Evolutionary conservation across 306 rosid species (phyloP), one percentile per base, ranked within the genome.

Genomic region (Lathyrus oleraceus): DNA sequence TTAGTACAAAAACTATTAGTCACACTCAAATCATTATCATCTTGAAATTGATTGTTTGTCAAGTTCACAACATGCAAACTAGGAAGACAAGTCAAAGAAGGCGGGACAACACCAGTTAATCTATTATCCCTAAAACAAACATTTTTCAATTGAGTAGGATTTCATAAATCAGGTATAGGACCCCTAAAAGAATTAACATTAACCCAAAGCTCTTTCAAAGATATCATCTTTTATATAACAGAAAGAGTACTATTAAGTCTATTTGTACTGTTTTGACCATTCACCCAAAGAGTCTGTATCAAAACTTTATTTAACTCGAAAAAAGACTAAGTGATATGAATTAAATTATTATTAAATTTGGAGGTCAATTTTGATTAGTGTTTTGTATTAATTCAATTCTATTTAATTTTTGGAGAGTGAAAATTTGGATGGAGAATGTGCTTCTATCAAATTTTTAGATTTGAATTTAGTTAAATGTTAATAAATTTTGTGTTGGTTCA

Each of bases 51-150:
- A 81, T 94, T 93, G 60, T 90, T 90, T 12, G 89, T 81, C 66
- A 93, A 84, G 35, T 78, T 93, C 49, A 93, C 94, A 32, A 56
- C n/a, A 1, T 0, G 2, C 17, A 88, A 79, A n/a, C 78, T 39
- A 3, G 47, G 61, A 72, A 89, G 86, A 58, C 39, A 52, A 73
- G 27, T 14, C 64, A 94, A 79, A 19, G 97, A 82, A 0, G 72
- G n/a, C 0, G 98, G 96, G 73, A 94, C 95, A 70, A 87, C 65
- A 11, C 97, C 98, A 2, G 96, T 90, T 14, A 93, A 69, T 39
- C 69, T 71, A 67, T 90, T 90, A 58, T 88, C 92, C 78, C 95
- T 81, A 56, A 91, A 69, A 72, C 80, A 83, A 42, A 86, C 75
- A 25, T 60, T 65, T 21, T 0, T 8, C 13, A 94, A 73, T 3